These are phyloP conservation scores for Kodamaea arcana DNA, from an alignment of 1,139 yeast species.

Conservation along the genomic window DNA sequence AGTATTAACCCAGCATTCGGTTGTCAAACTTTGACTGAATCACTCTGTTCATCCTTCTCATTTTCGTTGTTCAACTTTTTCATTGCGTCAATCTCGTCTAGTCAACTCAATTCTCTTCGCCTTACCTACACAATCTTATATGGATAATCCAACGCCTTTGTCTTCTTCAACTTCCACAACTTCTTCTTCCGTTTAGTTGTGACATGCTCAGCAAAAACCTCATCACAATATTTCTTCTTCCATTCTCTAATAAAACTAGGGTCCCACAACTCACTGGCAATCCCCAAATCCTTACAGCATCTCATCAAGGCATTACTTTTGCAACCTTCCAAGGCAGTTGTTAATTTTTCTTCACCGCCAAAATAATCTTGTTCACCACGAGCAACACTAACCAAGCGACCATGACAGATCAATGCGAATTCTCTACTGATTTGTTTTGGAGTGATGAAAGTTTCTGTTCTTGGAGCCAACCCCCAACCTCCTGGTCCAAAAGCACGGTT, in stretches of 20 bases:
- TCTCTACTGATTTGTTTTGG: constrained; percentile 68
- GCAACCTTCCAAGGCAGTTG: constrained; percentile 97
- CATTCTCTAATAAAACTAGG: constrained; percentile 81
- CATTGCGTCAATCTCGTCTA: too few species aligned
- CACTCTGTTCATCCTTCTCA: too few species aligned
- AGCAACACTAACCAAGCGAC: constrained; percentile 85
- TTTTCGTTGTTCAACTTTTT: too few species aligned
- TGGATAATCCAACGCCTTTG: constrained; percentile 75
- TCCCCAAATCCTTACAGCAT: constrained; percentile 94
- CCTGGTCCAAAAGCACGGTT: constrained; percentile 97
- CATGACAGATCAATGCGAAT: constrained; percentile 82
- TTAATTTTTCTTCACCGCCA: constrained; percentile 74
- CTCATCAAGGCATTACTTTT: constrained; percentile 96
- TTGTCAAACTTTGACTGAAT: too few species aligned
- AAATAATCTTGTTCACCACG: constrained; percentile 95
- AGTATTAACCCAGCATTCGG: too few species aligned
- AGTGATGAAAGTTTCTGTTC: constrained; percentile 79
- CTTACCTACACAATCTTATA: constrained; percentile 40
- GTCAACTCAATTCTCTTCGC: too few species aligned
- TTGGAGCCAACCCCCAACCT: constrained; percentile 97
- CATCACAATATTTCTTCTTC: constrained; percentile 74
- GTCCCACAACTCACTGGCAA: constrained; percentile 97
- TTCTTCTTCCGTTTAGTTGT: constrained; percentile 80
- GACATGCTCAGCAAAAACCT: constrained; percentile 81
- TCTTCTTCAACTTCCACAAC: constrained; percentile 81